Evolutionary conservation across 495 filamentous ascomycete species (phyloP).

Genomic region (Oidiodendron maius): DNA sequence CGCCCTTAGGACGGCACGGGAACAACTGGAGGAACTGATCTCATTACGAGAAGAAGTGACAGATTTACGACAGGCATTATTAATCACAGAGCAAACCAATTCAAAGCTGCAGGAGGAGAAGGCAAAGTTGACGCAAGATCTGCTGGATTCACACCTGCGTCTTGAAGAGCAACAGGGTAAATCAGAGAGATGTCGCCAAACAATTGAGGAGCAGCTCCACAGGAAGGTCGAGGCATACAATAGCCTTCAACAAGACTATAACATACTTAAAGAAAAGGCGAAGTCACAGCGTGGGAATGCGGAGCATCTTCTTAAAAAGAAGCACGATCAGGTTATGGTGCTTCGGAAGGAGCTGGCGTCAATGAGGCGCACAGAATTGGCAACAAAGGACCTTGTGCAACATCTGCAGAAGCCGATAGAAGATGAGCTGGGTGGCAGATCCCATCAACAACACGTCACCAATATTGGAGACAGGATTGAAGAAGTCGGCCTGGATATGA

Average conservation of each 20-base stretch:
- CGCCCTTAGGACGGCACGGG: constrained; percentile 43
- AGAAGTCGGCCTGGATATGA: background rate
- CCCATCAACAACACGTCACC: background rate
- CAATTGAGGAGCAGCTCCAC: constrained; percentile 34
- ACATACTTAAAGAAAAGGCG: constrained; percentile 55
- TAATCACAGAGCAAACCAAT: constrained; percentile 36
- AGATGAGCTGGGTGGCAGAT: constrained; percentile 8
- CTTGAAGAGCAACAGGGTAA: constrained; percentile 27
- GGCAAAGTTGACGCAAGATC: constrained; percentile 33
- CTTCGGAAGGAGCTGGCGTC: constrained; percentile 50
- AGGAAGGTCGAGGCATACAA: constrained; percentile 42
- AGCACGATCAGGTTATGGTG: constrained; percentile 57
- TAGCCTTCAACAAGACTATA: constrained; percentile 42
- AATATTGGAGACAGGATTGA: too few relatives aligned
- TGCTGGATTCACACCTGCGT: constrained; percentile 22
- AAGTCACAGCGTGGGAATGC: constrained; percentile 48
- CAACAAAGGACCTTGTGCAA: constrained; percentile 9
- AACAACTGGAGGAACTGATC: constrained; percentile 16
- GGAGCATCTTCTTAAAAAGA: constrained; percentile 53
- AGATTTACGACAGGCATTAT: constrained; percentile 37
- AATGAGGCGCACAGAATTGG: constrained; percentile 33
- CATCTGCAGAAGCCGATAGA: constrained; percentile 6
- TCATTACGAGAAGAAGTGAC: constrained; percentile 40
- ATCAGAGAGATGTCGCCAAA: constrained; percentile 35
- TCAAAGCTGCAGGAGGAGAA: constrained; percentile 40